phyloP scores from a whole-genome alignment of 2,329 filamentous ascomycete species.

The Sporothrix mexicana region DNA sequence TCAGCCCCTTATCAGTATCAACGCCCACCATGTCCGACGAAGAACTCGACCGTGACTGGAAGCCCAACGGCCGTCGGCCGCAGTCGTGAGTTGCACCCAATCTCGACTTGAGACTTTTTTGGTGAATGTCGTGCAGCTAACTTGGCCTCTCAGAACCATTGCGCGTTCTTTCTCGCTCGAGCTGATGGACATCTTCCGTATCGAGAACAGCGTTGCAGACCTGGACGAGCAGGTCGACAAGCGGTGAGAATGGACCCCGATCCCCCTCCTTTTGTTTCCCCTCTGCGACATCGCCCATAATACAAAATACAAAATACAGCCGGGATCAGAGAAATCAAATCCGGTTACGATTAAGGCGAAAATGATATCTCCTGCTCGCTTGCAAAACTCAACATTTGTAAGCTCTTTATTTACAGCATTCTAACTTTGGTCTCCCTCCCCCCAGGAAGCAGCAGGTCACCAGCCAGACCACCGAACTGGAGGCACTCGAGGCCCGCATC shows the following conservation, averaged over 20 bases:
- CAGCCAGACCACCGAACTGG: constrained; percentile 77
- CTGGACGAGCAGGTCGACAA: constrained; percentile 77
- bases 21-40: constrained; percentile 58
- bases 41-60: constrained; percentile 78
- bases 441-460: constrained; percentile 79
- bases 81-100: constrained; percentile 72
- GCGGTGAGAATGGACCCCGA: constrained; percentile 64
- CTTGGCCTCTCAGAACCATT: constrained; percentile 74
- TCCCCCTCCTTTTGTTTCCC: neutral
- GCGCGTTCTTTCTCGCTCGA: constrained; percentile 86
- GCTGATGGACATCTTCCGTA: constrained; percentile 86
- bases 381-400: too few relatives aligned
- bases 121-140: neutral
- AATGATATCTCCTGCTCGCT: too few relatives aligned
- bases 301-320: constrained; percentile 2
- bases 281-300: constrained; percentile 15
- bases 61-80: constrained; percentile 76
- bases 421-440: constrained; percentile 2
- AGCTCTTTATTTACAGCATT: neutral
- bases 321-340: too few relatives aligned
- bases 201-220: constrained; percentile 77
- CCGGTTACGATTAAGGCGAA: too few relatives aligned
- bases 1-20: constrained; percentile 24
- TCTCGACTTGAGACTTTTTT: neutral
- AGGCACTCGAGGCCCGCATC: constrained; percentile 82